Evolutionary conservation across 2,329 filamentous ascomycete genomes (phyloP), one percentile per base, ranked within the genome.

Genomic region (Talaromyces sp.): DNA sequence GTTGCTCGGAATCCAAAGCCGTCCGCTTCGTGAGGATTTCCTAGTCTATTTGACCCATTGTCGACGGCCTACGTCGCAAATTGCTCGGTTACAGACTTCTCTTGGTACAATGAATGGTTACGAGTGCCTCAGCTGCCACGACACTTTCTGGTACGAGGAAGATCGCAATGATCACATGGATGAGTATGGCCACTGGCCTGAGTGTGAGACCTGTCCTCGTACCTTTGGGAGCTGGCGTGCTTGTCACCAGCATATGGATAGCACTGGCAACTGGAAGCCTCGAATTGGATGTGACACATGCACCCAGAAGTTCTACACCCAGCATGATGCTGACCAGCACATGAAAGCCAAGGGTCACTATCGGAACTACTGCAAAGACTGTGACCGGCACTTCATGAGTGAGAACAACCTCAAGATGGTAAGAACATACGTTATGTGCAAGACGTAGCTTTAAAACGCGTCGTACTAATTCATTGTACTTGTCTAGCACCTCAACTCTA

Each of bases 401-500:
- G 65, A 63, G 21, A 75, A 76, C 49, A 70, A 68, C 53, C 61
- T 76, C 6, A 64, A 56, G 11, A 69, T 67, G 68, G 72, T 74
- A 64, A 38, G 35, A n/a, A n/a, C 35, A 38, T 7, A 13, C 14
- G 8, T n/a, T 5, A 8, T n/a, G 35, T 1, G 14, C 17, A 38
- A 38, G 14, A n/a, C 7, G n/a, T 38, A 8, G 17, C 17, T 38
- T 38, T n/a, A n/a, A 6, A 7, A n/a, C 14, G 14, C 14, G 7
- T n/a, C 35, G 17, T 8, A n/a, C 35, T 38, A 53, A 55, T 43
- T 27, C 35, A 5, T 10, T n/a, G 11, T 43, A 53, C 17, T 38
- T 8, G 13, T 43, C 27, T 61, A 87, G 84, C 85, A 88, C 63
- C 73, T 83, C 2, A 81, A 81, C 27, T 86, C 84, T 0, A 73